Evolutionary conservation across 768 basidiomycete genomes (phyloP), one percentile per base, ranked within the genome.

Genomic region (Lentinula boryana): DNA sequence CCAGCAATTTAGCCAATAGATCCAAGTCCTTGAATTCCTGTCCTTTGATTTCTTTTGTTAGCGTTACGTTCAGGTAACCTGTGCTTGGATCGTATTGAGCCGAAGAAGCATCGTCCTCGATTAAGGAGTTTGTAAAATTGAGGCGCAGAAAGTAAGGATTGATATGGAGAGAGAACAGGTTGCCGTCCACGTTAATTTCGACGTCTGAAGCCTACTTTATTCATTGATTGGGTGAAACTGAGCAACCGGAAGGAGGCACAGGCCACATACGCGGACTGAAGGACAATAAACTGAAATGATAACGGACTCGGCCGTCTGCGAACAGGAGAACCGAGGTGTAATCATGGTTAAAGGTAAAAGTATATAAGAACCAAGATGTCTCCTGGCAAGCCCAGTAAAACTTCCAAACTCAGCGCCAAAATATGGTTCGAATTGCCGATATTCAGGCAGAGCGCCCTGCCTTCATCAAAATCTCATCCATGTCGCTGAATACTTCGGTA

Each of bases 101-200:
- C 31, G 82, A 82, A 16, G 89, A 86, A 27, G 73, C 71, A 60
- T 93, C 90, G 65, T 90, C 88, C 60, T 89, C 82, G 43, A 88
- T 64, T 27, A 88, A 69, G 0, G 82, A 70, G 65, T 88, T 81
- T 32, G 87, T 77, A 70, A 95, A 92, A 67, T 86, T 84, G 63
- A 95, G 78, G 1, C 91, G 86, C 57, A 94, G 78, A 67, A 89
- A 94, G 69, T 93, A 95, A 1, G 92, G 92, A 61, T 89, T 90
- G 69, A 93, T 82, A 67, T 93, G 85, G 43, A 92, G 74, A 18
- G 84, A 85, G 69, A 93, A 78, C 52, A 88, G 72, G 31, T 82
- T 82, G 57, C 83, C 83, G 67, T 91, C 87, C 60, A 91, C 84
- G 64, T 88, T 78, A 54, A 92, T 86, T 70, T 93, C 92, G 35